A percentile compares a stretch with the other conserved stretches of the same genome.
Conservation (phyloP, 164 flowering plant species). For the Aristolochia contorta region DNA sequence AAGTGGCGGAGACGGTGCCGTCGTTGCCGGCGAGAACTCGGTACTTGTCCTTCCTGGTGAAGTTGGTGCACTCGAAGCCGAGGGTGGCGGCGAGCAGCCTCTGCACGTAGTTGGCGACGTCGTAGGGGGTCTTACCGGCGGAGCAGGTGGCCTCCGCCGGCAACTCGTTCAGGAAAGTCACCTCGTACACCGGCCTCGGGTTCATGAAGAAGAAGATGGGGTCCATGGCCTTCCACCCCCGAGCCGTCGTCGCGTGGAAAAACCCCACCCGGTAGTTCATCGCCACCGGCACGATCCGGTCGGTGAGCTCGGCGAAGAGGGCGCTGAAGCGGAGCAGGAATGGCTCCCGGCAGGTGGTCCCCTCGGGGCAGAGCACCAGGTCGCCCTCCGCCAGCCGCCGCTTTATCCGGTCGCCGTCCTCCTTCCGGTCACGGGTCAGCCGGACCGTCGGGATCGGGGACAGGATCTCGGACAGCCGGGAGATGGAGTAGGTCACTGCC, state of each 20-base stretch:
- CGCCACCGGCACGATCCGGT: constrained; percentile 87
- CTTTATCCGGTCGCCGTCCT: constrained; percentile 69
- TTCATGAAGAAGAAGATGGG: constrained; percentile 95
- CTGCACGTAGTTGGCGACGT: constrained; percentile 91
- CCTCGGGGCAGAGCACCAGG: constrained; percentile 87
- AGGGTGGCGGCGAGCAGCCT: constrained; percentile 70
- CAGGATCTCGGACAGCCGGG: constrained; percentile 71
- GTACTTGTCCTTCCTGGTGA: constrained; percentile 91
- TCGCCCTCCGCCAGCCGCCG: constrained; percentile 51
- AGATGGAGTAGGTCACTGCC: constrained; percentile 89
- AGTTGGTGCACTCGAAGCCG: constrained; percentile 92
- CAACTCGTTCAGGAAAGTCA: constrained; percentile 82
- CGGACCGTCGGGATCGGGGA: constrained; percentile 92
- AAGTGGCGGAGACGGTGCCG: constrained; percentile 47
- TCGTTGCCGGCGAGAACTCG: constrained; percentile 85
- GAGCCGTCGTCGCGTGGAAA: constrained; percentile 92
- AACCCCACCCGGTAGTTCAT: constrained; percentile 88
- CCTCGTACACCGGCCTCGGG: constrained; percentile 82
- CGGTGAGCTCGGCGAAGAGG: constrained; percentile 84
- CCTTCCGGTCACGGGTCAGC: constrained; percentile 54
- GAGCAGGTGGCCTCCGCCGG: constrained; percentile 84
- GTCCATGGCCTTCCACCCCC: constrained; percentile 88
- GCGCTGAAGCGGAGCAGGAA: constrained; percentile 82
- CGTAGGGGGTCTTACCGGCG: constrained; percentile 75
- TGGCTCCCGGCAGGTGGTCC: constrained; percentile 95